Conservation (phyloP, 148 eudicot species). For the Dysphania ambrosioides region DNA sequence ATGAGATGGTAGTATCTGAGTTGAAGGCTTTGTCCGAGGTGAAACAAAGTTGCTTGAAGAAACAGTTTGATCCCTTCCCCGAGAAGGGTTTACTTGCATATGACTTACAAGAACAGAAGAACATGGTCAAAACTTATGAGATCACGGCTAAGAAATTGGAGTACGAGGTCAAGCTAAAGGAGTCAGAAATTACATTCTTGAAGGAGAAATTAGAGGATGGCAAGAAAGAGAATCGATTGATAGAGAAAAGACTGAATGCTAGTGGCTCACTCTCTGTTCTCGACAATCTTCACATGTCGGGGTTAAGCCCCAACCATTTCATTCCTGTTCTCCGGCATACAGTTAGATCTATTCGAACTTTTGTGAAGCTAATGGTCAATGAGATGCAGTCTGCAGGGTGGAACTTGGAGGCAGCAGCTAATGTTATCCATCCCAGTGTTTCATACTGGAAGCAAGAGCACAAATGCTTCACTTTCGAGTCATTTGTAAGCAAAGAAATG, state of each 20-base stretch:
- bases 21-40: constrained; percentile 65
- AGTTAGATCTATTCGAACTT: constrained; percentile 54
- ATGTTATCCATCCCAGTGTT: constrained; percentile 67
- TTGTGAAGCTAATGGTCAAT: constrained; percentile 50
- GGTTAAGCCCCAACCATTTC: constrained; percentile 62
- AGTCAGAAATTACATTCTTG: constrained; percentile 66
- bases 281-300: constrained; percentile 58
- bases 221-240: constrained; percentile 52
- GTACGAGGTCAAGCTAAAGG: constrained; percentile 61
- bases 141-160: constrained; percentile 61
- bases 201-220: constrained; percentile 63
- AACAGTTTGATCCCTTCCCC: constrained; percentile 58
- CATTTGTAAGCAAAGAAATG: constrained; percentile 77
- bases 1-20: constrained; percentile 60
- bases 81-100: constrained; percentile 51
- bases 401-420: constrained; percentile 68
- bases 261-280: constrained; percentile 57
- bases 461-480: constrained; percentile 66
- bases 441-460: constrained; percentile 48
- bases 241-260: constrained; percentile 71
- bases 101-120: constrained; percentile 76
- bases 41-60: constrained; percentile 66
- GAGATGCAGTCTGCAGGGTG: constrained; percentile 81
- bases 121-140: constrained; percentile 58
- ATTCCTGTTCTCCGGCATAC: constrained; percentile 49